Evolutionary conservation across 306 rosid species (phyloP).

Genomic region (Pyrus bretschneideri): DNA sequence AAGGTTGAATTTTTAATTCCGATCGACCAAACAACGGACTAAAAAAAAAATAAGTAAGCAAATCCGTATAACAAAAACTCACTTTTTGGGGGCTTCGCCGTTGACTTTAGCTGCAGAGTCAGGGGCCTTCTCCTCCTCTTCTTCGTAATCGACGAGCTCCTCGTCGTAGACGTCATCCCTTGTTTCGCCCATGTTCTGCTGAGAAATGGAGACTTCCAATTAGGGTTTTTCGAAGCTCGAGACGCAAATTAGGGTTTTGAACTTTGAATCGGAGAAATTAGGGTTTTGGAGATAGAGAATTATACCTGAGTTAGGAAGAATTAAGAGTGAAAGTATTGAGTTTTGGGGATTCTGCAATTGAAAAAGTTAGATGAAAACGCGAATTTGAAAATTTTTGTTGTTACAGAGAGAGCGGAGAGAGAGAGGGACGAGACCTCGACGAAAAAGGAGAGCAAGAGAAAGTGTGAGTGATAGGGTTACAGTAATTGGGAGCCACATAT

Average conservation of each 20-base stretch:
- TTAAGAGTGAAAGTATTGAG: constrained; percentile 24
- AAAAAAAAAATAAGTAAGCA: neutral
- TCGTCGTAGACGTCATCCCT: constrained; percentile 88
- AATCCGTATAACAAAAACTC: neutral
- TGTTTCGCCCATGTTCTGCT: constrained; percentile 78
- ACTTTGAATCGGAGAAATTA: neutral
- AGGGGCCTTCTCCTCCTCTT: constrained; percentile 90
- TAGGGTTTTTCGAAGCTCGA: constrained; percentile 4
- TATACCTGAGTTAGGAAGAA: constrained; percentile 35
- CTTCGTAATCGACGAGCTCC: constrained; percentile 96
- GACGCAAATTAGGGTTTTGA: constrained; percentile 22
- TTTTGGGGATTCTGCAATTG: constrained; percentile 60
- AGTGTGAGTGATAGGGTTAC: constrained; percentile 22
- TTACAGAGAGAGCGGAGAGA: neutral
- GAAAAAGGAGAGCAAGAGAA: neutral
- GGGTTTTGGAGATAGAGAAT: constrained; percentile 22
- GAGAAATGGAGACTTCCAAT: neutral
- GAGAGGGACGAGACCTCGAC: constrained; percentile 20
- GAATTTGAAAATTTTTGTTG: constrained; percentile 16
- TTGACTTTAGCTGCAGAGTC: constrained; percentile 79
- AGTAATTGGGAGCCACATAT: neutral
- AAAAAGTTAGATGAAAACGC: constrained; percentile 64
- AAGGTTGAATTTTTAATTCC: neutral
- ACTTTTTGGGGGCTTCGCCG: constrained; percentile 93
- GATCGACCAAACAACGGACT: neutral